These are phyloP conservation scores for Pouteria campechiana DNA, from an alignment of 179 eudicot species.

Conservation along the genomic window DNA sequence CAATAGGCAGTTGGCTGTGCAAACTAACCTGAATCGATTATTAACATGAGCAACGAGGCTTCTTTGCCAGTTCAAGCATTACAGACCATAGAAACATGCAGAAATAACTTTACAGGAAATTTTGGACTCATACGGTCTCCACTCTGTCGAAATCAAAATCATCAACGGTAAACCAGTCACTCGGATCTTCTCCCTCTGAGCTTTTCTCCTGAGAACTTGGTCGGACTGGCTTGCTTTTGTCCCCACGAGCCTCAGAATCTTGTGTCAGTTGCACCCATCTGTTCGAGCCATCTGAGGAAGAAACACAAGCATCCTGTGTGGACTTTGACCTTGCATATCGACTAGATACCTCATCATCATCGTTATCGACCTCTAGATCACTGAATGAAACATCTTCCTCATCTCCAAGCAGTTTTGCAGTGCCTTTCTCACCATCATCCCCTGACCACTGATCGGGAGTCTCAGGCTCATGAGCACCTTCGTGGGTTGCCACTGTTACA, in stretches of 20 bases:
- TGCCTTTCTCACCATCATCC: constrained; percentile 6
- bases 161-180: constrained; percentile 67
- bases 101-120: too few relatives aligned
- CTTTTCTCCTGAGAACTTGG: constrained; percentile 30
- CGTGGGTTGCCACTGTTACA: constrained; percentile 5
- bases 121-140: constrained; percentile 14
- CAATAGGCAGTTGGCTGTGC: too few relatives aligned
- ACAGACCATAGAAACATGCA: too few relatives aligned
- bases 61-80: too few relatives aligned
- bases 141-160: constrained; percentile 38
- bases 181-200: constrained; percentile 62
- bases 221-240: constrained; percentile 13
- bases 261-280: constrained; percentile 47
- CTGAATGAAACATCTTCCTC: constrained; percentile 67
- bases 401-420: constrained; percentile 13
- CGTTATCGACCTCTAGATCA: constrained; percentile 62
- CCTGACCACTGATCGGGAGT: constrained; percentile 1
- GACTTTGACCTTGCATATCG: constrained; percentile 14
- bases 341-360: constrained; percentile 23
- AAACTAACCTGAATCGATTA: too few relatives aligned
- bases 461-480: constrained; percentile 7
- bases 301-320: constrained; percentile 9
- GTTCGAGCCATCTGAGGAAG: constrained; percentile 35
- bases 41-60: too few relatives aligned
- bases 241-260: constrained; percentile 10